phyloP scores from a whole-genome alignment of 306 rosid genomes.

The Canavalia gladiata region DNA sequence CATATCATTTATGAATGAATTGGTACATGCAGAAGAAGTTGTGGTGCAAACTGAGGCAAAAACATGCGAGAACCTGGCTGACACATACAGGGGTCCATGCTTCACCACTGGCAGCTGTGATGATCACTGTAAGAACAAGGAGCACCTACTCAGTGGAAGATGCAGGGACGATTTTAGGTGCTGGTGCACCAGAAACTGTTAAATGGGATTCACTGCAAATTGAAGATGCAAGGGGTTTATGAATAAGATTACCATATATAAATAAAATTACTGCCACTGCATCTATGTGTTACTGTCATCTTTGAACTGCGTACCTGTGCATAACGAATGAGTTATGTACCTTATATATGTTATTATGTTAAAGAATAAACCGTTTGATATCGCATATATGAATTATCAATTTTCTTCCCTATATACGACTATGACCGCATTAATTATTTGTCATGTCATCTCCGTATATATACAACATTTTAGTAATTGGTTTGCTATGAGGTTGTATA shows the following conservation, averaged over 20 bases:
- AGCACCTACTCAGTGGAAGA: constrained; percentile 23
- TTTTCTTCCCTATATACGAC: neutral
- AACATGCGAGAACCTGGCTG: constrained; percentile 39
- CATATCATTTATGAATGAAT: neutral
- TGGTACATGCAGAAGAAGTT: constrained; percentile 26
- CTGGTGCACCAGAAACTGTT: constrained; percentile 44
- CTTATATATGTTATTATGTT: neutral
- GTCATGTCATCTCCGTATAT: too few species aligned
- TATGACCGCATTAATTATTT: neutral
- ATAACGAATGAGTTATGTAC: constrained; percentile 39
- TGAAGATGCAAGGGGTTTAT: neutral
- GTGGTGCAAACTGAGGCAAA: constrained; percentile 42
- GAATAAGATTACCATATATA: neutral
- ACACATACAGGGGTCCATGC: constrained; percentile 36
- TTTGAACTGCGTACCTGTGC: neutral
- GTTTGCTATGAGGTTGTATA: too few species aligned
- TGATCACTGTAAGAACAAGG: constrained; percentile 40
- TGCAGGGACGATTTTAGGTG: constrained; percentile 43
- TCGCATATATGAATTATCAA: neutral
- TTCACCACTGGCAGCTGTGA: constrained; percentile 25
- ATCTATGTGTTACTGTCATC: neutral
- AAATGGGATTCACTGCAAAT: neutral
- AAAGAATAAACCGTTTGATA: neutral
- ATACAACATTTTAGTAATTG: too few species aligned
- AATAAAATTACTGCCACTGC: neutral